Evolutionary conservation across 2,329 filamentous ascomycete species (phyloP), one percentile per base, ranked within the genome.

Genomic region (Dothideomycetidae sp.): DNA sequence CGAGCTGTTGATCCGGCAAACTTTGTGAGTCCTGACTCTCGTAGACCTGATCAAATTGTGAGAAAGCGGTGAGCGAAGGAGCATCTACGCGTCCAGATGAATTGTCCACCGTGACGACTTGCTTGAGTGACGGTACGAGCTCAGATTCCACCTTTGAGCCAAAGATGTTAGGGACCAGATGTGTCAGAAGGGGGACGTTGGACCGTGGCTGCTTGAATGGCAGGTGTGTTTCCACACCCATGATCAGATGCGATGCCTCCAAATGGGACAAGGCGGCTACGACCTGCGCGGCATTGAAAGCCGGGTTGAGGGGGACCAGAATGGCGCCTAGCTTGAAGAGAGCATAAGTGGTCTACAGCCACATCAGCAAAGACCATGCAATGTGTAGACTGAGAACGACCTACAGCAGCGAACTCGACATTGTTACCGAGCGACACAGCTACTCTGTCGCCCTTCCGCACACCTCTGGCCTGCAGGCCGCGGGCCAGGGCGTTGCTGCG

Each of bases 281-380:
- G 5, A 96, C 75, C 62, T 96, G 90, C 4, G 64, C 57, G 3
- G 73, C 67, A 48, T 84, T 93, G 65, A 96, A 96, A 2, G 75
- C 78, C 13, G 86, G 88, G 55, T 98, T 96, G 15, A 96, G 62
- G 0, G 88, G 90, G n/a, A 93, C 73, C 71, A 96, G 65, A 35
- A 96, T 73, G 15, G 83, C 88, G n/a, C 90, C 90, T 7, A 96
- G 70, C 59, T 96, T 96, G 65, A 88, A 93, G 38, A 90, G 58
- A 1, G 86, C 86, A 59, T 96, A 96, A 4, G 80, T 88, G 13
- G 58, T 55, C 68, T 48, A 32, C 16, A n/a, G 7, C 21, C 14
- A 12, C 11, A n/a, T n/a, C n/a, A n/a, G n/a, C n/a, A n/a, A n/a
- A n/a, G n/a, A n/a, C n/a, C n/a, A n/a, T n/a, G n/a, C n/a, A n/a